These are phyloP conservation scores for Durotheca rogersii DNA, from an alignment of 495 filamentous ascomycete species.

Conservation along the genomic window DNA sequence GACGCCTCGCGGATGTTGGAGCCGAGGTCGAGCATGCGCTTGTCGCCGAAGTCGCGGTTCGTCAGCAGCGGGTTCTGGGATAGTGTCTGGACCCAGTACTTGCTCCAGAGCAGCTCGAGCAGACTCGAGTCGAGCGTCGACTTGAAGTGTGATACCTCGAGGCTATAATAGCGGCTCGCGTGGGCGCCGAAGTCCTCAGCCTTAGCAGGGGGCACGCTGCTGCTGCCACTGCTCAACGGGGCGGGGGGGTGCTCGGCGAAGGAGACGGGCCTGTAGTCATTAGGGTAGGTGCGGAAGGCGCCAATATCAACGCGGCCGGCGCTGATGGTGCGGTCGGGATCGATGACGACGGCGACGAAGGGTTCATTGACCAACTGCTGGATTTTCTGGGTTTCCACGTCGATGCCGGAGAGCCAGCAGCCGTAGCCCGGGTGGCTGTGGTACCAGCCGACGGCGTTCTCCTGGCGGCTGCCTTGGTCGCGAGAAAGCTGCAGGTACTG, in stretches of 20 bases:
- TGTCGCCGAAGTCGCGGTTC: constrained; percentile 89
- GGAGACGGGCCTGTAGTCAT: constrained; percentile 58
- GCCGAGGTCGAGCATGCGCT: constrained; percentile 86
- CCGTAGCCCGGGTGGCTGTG: constrained; percentile 97
- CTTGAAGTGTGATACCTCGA: constrained; percentile 93
- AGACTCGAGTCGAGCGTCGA: constrained; percentile 82
- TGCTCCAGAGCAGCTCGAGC: constrained; percentile 92
- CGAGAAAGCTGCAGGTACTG: constrained; percentile 75
- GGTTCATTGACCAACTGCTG: constrained; percentile 85
- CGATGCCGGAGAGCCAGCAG: constrained; percentile 96
- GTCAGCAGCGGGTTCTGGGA: constrained; percentile 90
- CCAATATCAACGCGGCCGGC: constrained; percentile 97
- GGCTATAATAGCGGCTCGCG: constrained; percentile 80
- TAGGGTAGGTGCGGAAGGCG: constrained; percentile 89
- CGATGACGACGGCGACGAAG: constrained; percentile 94
- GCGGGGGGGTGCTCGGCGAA: constrained; percentile 31
- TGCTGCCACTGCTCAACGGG: constrained; percentile 62
- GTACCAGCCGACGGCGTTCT: constrained; percentile 98
- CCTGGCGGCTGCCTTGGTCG: constrained; percentile 66
- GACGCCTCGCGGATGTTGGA: constrained; percentile 72
- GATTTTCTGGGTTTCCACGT: constrained; percentile 80
- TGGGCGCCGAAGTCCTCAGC: constrained; percentile 96
- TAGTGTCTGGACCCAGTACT: constrained; percentile 99
- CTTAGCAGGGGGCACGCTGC: constrained; percentile 79
- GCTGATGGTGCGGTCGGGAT: constrained; percentile 93